phyloP scores from a whole-genome alignment of 1,284 basidiomycete species.

The Rhodofomes roseus region DNA sequence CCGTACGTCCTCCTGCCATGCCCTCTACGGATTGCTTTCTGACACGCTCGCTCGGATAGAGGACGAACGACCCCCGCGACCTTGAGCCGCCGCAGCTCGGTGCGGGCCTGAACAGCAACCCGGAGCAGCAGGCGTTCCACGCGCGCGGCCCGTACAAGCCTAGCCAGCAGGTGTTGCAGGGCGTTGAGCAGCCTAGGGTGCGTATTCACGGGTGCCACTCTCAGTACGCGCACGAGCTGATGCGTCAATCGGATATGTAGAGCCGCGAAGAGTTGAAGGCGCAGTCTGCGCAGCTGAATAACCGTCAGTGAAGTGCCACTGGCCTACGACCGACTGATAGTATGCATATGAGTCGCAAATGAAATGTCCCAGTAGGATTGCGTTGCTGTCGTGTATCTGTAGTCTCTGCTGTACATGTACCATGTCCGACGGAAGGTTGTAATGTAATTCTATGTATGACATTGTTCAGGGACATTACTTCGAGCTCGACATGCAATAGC shows the following conservation, averaged over 20 bases:
- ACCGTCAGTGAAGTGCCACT: not conserved
- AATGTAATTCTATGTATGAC: too few relatives aligned
- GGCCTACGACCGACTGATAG: too few relatives aligned
- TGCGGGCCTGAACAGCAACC: slow-evolving; percentile 34
- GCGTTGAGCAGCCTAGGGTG: slow-evolving; percentile 27
- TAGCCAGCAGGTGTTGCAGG: slow-evolving; percentile 18
- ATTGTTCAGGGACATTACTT: too few relatives aligned
- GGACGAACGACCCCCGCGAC: slow-evolving; percentile 48
- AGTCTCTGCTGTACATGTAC: too few relatives aligned
- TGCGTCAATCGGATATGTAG: slow-evolving; percentile 13
- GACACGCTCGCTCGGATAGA: slow-evolving; percentile 28
- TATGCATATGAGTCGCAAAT: too few relatives aligned
- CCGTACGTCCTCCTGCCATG: slow-evolving; percentile 30
- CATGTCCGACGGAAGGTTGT: too few relatives aligned
- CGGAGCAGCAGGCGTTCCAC: slow-evolving; percentile 34
- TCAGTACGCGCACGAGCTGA: not conserved
- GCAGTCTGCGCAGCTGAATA: slow-evolving; percentile 26
- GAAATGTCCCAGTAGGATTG: too few relatives aligned
- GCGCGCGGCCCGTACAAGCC: slow-evolving; percentile 43
- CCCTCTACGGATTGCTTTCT: not conserved
- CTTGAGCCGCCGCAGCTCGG: slow-evolving; percentile 36
- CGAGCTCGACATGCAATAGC: too few relatives aligned
- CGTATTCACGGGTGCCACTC: not conserved
- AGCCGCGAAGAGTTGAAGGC: slow-evolving; percentile 29
- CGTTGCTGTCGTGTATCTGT: too few relatives aligned